phyloP scores from a whole-genome alignment of 495 filamentous ascomycete species.

The Penicillium samsonianum region DNA sequence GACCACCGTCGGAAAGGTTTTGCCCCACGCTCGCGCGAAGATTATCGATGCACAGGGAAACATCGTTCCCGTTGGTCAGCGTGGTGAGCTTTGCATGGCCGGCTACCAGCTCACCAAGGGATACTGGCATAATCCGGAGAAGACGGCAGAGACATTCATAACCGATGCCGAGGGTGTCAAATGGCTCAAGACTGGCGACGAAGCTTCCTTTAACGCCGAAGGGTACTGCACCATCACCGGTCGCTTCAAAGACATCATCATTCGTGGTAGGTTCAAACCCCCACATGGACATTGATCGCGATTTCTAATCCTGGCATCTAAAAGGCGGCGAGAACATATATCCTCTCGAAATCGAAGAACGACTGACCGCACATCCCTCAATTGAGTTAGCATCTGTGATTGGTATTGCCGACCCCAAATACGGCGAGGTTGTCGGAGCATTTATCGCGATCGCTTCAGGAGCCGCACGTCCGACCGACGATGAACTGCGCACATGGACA shows the following conservation, averaged over 20 bases:
- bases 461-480: constrained; percentile 39
- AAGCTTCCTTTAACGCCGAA: constrained; percentile 63
- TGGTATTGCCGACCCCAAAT: constrained; percentile 61
- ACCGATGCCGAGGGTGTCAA: constrained; percentile 58
- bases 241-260: constrained; percentile 85
- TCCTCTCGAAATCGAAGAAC: constrained; percentile 70
- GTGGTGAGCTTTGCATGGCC: constrained; percentile 67
- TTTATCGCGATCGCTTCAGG: constrained; percentile 49
- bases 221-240: constrained; percentile 68
- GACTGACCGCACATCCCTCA: constrained; percentile 57
- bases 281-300: background rate
- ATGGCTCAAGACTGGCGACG: constrained; percentile 72
- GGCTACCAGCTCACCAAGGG: constrained; percentile 69
- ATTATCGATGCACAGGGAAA: constrained; percentile 62
- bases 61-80: constrained; percentile 58
- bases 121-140: constrained; percentile 71
- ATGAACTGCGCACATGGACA: constrained; percentile 60
- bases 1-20: constrained; percentile 64
- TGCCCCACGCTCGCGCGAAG: constrained; percentile 69
- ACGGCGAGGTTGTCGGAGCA: constrained; percentile 67
- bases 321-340: constrained; percentile 77
- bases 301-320: background rate
- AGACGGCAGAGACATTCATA: constrained; percentile 63
- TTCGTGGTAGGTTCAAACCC: constrained; percentile 53
- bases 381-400: constrained; percentile 61